Conservation (phyloP, 2,329 filamentous ascomycete genomes). For the Aspergillus nomiae region DNA sequence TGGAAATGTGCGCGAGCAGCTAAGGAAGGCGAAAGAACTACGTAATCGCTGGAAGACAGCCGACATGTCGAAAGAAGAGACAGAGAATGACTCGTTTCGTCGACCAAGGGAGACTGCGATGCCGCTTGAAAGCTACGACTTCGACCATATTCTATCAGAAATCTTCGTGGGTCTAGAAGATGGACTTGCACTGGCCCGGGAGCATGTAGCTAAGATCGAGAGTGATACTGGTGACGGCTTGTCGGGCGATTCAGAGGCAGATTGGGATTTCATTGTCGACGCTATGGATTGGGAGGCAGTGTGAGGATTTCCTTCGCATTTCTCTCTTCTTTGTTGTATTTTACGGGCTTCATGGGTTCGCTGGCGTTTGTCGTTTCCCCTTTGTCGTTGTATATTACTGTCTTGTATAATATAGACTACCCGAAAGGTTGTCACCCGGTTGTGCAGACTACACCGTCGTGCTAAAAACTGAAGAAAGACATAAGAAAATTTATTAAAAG, state of each 20-base stretch:
- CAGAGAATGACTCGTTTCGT: conserved; percentile 22
- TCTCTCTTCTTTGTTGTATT: background rate
- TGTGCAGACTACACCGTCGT: too few relatives aligned
- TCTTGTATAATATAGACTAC: background rate
- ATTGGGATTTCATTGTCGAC: conserved; percentile 62
- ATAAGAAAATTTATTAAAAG: background rate
- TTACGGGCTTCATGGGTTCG: background rate
- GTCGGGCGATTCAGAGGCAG: conserved; percentile 39
- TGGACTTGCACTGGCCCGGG: conserved; percentile 56
- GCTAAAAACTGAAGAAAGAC: too few relatives aligned
- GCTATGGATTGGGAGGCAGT: conserved; percentile 61
- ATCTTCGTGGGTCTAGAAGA: conserved; percentile 63
- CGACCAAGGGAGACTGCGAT: conserved; percentile 20
- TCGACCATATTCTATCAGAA: conserved; percentile 60
- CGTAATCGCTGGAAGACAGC: conserved; percentile 73
- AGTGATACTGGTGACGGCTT: conserved; percentile 14
- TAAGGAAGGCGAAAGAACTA: conserved; percentile 68
- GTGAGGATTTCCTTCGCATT: conserved; percentile 10
- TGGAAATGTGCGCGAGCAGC: conserved; percentile 58
- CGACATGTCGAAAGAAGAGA: conserved; percentile 46
- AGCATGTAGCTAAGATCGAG: conserved; percentile 42
- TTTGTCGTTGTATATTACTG: background rate
- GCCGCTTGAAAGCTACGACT: conserved; percentile 62
- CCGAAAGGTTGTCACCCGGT: too few relatives aligned
- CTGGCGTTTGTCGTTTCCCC: background rate